A percentile compares a stretch with the other conserved stretches of the same genome.
Conservation (phyloP, 805 yeast genomes). For the Brettanomyces nanus region DNA sequence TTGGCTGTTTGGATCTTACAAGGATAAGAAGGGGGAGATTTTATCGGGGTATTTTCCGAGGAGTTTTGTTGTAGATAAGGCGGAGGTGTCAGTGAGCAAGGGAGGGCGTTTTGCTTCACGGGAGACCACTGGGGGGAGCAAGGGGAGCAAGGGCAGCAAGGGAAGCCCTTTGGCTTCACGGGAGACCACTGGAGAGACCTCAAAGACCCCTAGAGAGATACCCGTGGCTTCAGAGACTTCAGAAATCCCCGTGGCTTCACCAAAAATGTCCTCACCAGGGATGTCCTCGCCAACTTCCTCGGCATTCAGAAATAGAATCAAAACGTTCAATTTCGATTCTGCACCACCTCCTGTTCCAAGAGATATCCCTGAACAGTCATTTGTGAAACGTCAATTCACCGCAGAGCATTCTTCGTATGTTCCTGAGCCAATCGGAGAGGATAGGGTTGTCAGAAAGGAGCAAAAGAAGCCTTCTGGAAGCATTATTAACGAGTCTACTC, state of each 20-base stretch:
- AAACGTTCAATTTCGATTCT: slow-evolving; percentile 38
- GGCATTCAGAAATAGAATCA: slow-evolving; percentile 38
- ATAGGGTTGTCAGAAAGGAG: slow-evolving; percentile 11
- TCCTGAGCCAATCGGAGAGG: slow-evolving; percentile 28
- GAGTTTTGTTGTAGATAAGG: slow-evolving; percentile 53
- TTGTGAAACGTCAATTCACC: slow-evolving; percentile 45
- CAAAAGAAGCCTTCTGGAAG: too few relatives aligned
- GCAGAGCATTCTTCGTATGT: slow-evolving; percentile 54
- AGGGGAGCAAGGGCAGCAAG: neutral
- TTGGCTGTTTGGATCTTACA: slow-evolving; percentile 74
- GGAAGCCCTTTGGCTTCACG: neutral
- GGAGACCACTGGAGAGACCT: slow-evolving; percentile 4
- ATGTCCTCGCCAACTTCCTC: slow-evolving; percentile 2
- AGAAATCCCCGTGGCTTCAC: too few relatives aligned
- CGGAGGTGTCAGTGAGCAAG: slow-evolving; percentile 3
- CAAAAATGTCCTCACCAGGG: neutral
- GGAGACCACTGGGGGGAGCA: slow-evolving; percentile 4
- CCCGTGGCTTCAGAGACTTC: too few relatives aligned
- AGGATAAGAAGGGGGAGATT: slow-evolving; percentile 33
- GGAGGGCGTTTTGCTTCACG: neutral
- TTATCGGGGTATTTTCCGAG: slow-evolving; percentile 80
- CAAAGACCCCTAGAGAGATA: too few relatives aligned
- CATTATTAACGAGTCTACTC: slow-evolving; percentile 17
- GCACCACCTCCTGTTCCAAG: slow-evolving; percentile 32
- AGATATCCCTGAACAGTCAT: slow-evolving; percentile 28